These are phyloP conservation scores for Sporisorium graminicola DNA, from an alignment of 1,284 basidiomycete species.

Conservation along the genomic window DNA sequence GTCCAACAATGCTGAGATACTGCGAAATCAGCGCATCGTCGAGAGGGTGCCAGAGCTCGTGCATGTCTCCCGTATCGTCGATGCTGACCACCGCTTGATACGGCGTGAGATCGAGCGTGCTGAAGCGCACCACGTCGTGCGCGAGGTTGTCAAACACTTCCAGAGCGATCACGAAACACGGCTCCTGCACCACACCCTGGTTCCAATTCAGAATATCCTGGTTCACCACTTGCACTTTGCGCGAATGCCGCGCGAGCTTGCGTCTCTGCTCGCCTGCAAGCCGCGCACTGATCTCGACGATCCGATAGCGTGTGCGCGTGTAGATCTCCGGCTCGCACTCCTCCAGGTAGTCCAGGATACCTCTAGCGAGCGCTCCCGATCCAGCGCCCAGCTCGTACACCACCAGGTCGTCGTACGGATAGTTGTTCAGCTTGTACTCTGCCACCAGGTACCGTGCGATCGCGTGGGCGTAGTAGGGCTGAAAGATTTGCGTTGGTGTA, in stretches of 20 bases:
- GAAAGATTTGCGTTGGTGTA: constrained; percentile 97
- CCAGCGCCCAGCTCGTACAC: constrained; percentile 98
- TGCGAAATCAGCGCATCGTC: constrained; percentile 84
- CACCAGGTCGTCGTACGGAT: constrained; percentile 92
- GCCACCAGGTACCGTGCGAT: constrained; percentile 88
- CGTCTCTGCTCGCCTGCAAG: constrained; percentile 79
- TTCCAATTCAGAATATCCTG: constrained; percentile 88
- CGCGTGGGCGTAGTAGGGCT: constrained; percentile 95
- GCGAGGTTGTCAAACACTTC: constrained; percentile 99
- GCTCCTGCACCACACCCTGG: constrained; percentile 77
- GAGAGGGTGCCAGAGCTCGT: constrained; percentile 85
- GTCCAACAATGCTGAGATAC: constrained; percentile 71
- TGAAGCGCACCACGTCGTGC: constrained; percentile 94
- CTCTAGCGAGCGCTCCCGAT: constrained; percentile 91
- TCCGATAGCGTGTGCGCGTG: constrained; percentile 86
- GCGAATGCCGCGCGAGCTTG: constrained; percentile 50
- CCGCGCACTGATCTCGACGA: constrained; percentile 90
- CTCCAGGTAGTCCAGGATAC: constrained; percentile 85
- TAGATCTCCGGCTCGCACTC: constrained; percentile 89
- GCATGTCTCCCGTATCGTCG: constrained; percentile 85
- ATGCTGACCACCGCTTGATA: constrained; percentile 87
- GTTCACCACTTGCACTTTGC: constrained; percentile 79
- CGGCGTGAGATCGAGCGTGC: constrained; percentile 79
- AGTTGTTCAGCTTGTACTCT: constrained; percentile 90
- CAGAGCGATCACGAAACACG: constrained; percentile 92